Base-by-base conservation (phyloP, 768 basidiomycete species). In the Naganishia randhawae region DNA sequence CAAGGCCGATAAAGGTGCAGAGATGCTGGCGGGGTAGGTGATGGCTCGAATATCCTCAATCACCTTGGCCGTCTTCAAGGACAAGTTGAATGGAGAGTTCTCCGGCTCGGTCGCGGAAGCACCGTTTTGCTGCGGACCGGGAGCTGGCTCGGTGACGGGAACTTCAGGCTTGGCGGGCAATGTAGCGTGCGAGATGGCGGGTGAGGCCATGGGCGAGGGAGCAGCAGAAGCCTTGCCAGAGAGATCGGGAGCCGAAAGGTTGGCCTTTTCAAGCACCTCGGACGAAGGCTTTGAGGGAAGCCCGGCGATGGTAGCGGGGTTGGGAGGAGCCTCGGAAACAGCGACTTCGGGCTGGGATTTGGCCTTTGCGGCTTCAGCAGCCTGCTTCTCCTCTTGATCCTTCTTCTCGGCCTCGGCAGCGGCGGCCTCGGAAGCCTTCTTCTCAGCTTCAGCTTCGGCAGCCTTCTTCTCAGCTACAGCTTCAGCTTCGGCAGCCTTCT, bases 1-100 rank as follows among this genome's bases (percentile, higher is more conserved):
- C 72, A 98, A 88, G 72, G 91, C 92, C 8, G 88, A 81, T 71
- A 85, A 85, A 2, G 95, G 95, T 65, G 92, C 90, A 77, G 83
- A 84, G 77, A 92, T 85, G 52, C 89, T 87, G 65, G 88, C 88
- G 8, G 94, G 92, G 77, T 97, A 97, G 27, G 85, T 81, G 50
- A 97, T 84, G 52, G 85, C 82, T 37, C 83, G 83, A 53, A 98
- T 85, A 79, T 95, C 89, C 57, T 89, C 87, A 71, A 99, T 95
- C 71, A 87, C 85, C 63, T 88, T 86, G 41, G 95, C 95, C 11
- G 90, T 88, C 16, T 87, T 86, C 50, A 97, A 69, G 25, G 82
- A 80, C 39, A 80, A 76, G 32, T 76, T 71, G 17, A 74, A 72
- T 16, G 75, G 72, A 1, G 70, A 65, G n/a, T 73, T 42, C 63